Conservation (phyloP, 2,329 filamentous ascomycete genomes). For the Phaeophleospora eucalypticola region DNA sequence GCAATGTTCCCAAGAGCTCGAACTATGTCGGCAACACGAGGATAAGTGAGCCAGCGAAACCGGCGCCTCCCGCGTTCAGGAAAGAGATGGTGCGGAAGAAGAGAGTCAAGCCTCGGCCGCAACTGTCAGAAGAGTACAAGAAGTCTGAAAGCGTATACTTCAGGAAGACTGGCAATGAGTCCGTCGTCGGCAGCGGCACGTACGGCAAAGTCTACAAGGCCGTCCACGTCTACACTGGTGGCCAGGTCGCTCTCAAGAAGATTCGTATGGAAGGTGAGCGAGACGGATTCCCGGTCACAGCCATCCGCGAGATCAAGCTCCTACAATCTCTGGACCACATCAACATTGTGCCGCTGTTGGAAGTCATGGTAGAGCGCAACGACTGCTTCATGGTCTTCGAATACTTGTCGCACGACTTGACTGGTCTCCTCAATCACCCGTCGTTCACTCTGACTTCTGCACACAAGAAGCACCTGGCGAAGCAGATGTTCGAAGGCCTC, state of each 20-base stretch:
- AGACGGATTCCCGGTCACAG: conserved; percentile 87
- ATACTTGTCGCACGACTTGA: conserved; percentile 93
- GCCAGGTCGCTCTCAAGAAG: conserved; percentile 78
- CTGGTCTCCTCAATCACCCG: conserved; percentile 90
- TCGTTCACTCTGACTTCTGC: conserved; percentile 77
- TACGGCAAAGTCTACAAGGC: conserved; percentile 95
- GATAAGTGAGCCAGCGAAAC: conserved; percentile 19
- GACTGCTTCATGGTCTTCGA: conserved; percentile 99
- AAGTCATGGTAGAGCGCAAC: conserved; percentile 97
- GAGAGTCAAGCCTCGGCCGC: conserved; percentile 67
- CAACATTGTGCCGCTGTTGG: conserved; percentile 78
- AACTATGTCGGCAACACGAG: conserved; percentile 33
- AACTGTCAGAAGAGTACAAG: conserved; percentile 66
- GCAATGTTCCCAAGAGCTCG: conserved; percentile 29
- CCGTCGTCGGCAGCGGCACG: conserved; percentile 89
- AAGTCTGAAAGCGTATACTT: conserved; percentile 87
- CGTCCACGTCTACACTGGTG: conserved; percentile 85
- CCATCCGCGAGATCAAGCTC: conserved; percentile 85
- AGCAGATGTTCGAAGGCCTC: conserved; percentile 87
- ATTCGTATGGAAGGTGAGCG: conserved; percentile 92
- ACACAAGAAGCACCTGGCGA: conserved; percentile 89
- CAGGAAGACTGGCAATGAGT: conserved; percentile 94
- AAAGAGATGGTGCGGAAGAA: conserved; percentile 62
- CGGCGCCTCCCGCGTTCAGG: conserved; percentile 22
- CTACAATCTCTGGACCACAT: conserved; percentile 78